Conservation (phyloP, 106 monocot species). For the Dendrobium officinale region DNA sequence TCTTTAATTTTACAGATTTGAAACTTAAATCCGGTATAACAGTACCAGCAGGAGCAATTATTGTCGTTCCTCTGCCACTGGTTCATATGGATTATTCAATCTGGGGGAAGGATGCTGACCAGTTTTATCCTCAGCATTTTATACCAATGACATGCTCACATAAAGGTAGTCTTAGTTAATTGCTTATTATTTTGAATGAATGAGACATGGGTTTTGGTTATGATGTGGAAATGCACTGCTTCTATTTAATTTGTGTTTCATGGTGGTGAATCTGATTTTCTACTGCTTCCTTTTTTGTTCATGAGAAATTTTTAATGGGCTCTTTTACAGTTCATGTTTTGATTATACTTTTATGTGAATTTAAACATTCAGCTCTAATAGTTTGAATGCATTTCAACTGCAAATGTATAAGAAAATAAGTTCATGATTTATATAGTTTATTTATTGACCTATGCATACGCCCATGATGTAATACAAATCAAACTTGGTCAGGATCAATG, state of each 20-base stretch:
- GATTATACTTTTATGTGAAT: background rate
- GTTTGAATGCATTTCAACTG: background rate
- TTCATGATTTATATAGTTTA: no score
- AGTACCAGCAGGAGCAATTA: conserved; percentile 51
- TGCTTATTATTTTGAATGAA: background rate
- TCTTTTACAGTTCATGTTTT: background rate
- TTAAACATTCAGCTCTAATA: background rate
- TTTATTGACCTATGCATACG: no score
- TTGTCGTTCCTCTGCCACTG: conserved; percentile 55
- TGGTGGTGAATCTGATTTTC: background rate
- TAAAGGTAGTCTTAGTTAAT: conserved; percentile 11
- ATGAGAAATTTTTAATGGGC: background rate
- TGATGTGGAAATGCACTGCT: background rate
- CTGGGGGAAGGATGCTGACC: conserved; percentile 52
- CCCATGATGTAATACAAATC: no score
- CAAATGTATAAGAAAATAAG: background rate
- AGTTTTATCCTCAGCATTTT: conserved; percentile 55
- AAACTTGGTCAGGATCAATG: no score
- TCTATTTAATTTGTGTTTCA: background rate
- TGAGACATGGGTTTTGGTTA: background rate
- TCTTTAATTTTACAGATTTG: conserved; percentile 30
- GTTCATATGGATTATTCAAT: conserved; percentile 52
- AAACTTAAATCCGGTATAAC: conserved; percentile 25
- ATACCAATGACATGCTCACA: conserved; percentile 16
- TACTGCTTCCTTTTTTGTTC: background rate